phyloP scores from a whole-genome alignment of 768 basidiomycete genomes.

The Basidioascus undulatus region DNA sequence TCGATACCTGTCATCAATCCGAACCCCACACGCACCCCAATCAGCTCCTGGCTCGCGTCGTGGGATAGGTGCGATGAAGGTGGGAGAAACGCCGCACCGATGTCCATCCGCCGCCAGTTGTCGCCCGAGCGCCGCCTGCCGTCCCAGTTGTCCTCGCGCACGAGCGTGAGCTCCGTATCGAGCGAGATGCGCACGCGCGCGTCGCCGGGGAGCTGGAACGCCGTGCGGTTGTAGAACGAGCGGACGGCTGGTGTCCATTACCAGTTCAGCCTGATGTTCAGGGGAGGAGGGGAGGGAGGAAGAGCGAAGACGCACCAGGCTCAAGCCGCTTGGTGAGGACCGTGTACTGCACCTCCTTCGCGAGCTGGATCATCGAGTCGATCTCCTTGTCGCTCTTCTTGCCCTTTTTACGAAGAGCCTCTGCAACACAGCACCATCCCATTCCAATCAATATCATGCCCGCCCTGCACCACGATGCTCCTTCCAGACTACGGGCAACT shows the following conservation, averaged over 20 bases:
- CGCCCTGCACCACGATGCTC: too few relatives aligned
- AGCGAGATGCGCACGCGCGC: conserved; percentile 96
- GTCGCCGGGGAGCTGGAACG: conserved; percentile 95
- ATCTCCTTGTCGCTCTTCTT: conserved; percentile 84
- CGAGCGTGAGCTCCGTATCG: conserved; percentile 82
- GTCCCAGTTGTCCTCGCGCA: conserved; percentile 95
- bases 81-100: too few relatives aligned
- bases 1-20: too few relatives aligned
- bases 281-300: not conserved
- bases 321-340: conserved; percentile 52
- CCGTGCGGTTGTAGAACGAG: conserved; percentile 94
- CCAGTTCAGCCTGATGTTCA: not conserved
- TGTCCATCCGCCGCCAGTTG: conserved; percentile 87
- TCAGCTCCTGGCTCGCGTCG: too few relatives aligned
- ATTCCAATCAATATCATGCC: too few relatives aligned
- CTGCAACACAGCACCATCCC: too few relatives aligned
- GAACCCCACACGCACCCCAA: too few relatives aligned
- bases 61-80: too few relatives aligned
- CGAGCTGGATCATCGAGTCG: conserved; percentile 81
- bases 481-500: too few relatives aligned
- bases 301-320: conserved; percentile 32
- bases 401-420: conserved; percentile 52
- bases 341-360: conserved; percentile 89
- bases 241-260: conserved; percentile 42
- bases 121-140: conserved; percentile 43